A percentile compares a stretch with the other conserved stretches of the same genome.
Evolutionary conservation across 139 green algal species (phyloP).

Genomic region (Coelastrella sp.): DNA sequence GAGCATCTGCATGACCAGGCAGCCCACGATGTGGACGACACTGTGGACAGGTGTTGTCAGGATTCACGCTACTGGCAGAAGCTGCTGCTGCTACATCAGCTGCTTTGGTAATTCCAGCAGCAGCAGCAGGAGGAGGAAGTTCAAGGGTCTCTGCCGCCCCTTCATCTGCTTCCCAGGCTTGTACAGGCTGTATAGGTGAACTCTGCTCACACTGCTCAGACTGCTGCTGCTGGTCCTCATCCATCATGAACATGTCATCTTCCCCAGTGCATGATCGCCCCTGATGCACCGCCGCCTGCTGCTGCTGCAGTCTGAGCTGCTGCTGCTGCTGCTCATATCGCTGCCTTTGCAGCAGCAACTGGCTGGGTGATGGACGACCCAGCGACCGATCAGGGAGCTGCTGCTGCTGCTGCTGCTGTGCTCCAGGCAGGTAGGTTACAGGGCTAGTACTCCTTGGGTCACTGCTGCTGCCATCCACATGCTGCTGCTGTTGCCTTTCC

Average conservation of each 20-base stretch:
- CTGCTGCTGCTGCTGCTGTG: conserved; percentile 23
- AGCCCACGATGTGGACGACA: not conserved
- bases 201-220: conserved; percentile 29
- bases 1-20: not conserved
- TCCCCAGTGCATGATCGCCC: not conserved
- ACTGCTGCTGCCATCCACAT: conserved; percentile 4
- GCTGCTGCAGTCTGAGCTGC: conserved; percentile 4
- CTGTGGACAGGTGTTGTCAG: not conserved
- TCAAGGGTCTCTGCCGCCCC: not conserved
- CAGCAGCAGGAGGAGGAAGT: not conserved
- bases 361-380: conserved; percentile 3
- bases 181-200: not conserved
- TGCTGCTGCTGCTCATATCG: not conserved
- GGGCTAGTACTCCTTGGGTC: not conserved
- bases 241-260: conserved; percentile 36
- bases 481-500: conserved; percentile 16
- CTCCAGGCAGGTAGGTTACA: not conserved
- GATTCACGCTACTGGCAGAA: not conserved
- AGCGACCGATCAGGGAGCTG: not conserved
- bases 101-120: not conserved
- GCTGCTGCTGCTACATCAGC: conserved; percentile 4
- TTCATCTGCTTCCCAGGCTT: conserved; percentile 24
- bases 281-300: not conserved
- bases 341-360: not conserved
- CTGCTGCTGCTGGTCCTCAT: conserved; percentile 17